A percentile compares a stretch with the other conserved stretches of the same genome.
Conservation (phyloP, 495 filamentous ascomycete genomes). For the Aspergillus carlsbadensis region DNA sequence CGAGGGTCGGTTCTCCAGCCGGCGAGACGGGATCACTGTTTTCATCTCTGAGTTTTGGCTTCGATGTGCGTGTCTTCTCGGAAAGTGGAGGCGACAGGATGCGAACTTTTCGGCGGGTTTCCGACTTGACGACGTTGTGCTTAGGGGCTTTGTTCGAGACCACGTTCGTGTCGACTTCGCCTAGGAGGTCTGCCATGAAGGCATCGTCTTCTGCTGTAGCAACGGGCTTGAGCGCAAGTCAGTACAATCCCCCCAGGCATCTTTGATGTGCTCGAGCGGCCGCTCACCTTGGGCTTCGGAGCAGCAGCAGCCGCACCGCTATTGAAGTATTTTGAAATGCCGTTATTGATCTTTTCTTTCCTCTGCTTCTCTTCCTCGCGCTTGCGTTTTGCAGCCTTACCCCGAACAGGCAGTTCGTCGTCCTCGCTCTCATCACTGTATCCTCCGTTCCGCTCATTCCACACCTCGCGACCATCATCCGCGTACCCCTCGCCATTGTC, state of each 20-base stretch:
- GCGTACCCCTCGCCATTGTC: slow-evolving; percentile 93
- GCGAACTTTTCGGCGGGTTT: slow-evolving; percentile 73
- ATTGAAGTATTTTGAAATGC: slow-evolving; percentile 92
- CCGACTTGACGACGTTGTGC: slow-evolving; percentile 66
- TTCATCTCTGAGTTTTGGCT: slow-evolving; percentile 43
- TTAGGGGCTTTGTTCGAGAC: slow-evolving; percentile 55
- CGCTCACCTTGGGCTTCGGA: slow-evolving; percentile 73
- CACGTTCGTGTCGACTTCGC: slow-evolving; percentile 83
- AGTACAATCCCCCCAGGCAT: not conserved
- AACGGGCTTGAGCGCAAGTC: slow-evolving; percentile 31
- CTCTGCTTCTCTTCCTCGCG: slow-evolving; percentile 86
- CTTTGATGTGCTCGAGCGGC: not conserved
- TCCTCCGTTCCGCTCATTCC: slow-evolving; percentile 63
- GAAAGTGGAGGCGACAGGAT: slow-evolving; percentile 72
- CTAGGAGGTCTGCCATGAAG: slow-evolving; percentile 81
- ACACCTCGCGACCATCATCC: slow-evolving; percentile 96
- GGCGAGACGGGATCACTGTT: slow-evolving; percentile 35
- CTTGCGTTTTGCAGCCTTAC: slow-evolving; percentile 80
- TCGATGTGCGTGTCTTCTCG: slow-evolving; percentile 46
- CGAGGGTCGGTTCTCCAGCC: slow-evolving; percentile 37
- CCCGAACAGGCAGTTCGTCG: slow-evolving; percentile 59
- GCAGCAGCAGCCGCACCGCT: slow-evolving; percentile 63
- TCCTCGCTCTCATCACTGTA: slow-evolving; percentile 73
- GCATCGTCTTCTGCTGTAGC: slow-evolving; percentile 80
- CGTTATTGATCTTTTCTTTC: slow-evolving; percentile 81